Conservation (phyloP, 768 basidiomycete genomes). For the Infundibulicybe gibba region DNA sequence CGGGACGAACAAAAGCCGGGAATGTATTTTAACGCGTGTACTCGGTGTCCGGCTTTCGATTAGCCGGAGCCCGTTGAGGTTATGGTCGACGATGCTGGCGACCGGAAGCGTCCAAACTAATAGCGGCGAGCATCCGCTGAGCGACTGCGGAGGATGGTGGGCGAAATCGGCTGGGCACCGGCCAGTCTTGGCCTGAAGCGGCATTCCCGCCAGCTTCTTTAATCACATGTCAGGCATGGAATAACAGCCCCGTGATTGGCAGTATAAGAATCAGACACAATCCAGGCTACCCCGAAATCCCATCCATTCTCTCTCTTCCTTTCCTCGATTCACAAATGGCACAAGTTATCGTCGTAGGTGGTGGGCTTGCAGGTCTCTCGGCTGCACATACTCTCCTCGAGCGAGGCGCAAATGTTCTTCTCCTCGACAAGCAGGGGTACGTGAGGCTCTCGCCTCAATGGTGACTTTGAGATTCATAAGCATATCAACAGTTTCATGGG, state of each 20-base stretch:
- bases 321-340: constrained; percentile 37
- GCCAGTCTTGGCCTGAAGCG: too few relatives aligned
- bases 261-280: constrained; percentile 10
- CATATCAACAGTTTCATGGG: constrained; percentile 77
- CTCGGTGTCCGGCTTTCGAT: too few relatives aligned
- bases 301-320: constrained; percentile 24
- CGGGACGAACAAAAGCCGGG: too few relatives aligned
- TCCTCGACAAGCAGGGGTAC: constrained; percentile 94
- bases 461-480: constrained; percentile 4
- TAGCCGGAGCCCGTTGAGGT: too few relatives aligned
- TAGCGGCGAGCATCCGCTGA: too few relatives aligned
- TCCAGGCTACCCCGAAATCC: constrained; percentile 5
- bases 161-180: too few relatives aligned
- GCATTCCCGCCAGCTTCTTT: too few relatives aligned
- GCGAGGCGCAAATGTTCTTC: constrained; percentile 90
- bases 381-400: constrained; percentile 97
- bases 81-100: too few relatives aligned
- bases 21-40: too few relatives aligned
- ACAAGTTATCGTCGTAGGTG: constrained; percentile 90
- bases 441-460: constrained; percentile 12
- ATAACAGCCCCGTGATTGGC: constrained; percentile 1
- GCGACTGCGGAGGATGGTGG: too few relatives aligned
- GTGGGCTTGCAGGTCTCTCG: constrained; percentile 91
- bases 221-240: constrained; percentile 19
- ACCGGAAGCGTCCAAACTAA: too few relatives aligned